phyloP scores from a whole-genome alignment of 1,139 yeast species.

The Blastobotrys petasosporus region DNA sequence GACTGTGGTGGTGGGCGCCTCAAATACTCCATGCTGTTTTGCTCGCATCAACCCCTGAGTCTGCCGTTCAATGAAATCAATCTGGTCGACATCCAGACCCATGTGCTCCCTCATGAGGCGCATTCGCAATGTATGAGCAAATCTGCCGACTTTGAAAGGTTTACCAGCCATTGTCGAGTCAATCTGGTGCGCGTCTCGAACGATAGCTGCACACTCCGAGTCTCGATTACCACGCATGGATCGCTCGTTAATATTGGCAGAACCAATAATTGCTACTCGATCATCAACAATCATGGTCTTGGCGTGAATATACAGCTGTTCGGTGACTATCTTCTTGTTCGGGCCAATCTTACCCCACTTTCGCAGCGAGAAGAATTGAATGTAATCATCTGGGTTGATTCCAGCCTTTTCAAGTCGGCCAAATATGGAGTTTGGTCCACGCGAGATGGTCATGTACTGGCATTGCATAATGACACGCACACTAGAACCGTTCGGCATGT shows the following conservation, averaged over 20 bases:
- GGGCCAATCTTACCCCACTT: constrained; percentile 95
- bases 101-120: constrained; percentile 94
- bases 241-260: constrained; percentile 94
- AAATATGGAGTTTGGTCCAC: constrained; percentile 87
- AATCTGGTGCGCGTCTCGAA: constrained; percentile 75
- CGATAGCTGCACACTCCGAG: constrained; percentile 85
- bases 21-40: constrained; percentile 1
- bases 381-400: constrained; percentile 79
- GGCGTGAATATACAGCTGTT: constrained; percentile 90
- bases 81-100: constrained; percentile 84
- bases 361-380: constrained; percentile 84
- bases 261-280: constrained; percentile 85
- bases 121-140: constrained; percentile 84
- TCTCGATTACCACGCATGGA: constrained; percentile 92
- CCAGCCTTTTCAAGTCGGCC: constrained; percentile 74
- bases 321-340: constrained; percentile 68
- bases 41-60: constrained; percentile 16
- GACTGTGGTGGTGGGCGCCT: constrained; percentile 7
- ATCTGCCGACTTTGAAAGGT: constrained; percentile 74
- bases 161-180: constrained; percentile 75
- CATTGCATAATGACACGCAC: constrained; percentile 96
- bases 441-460: constrained; percentile 86
- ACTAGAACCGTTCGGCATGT: constrained; percentile 87
- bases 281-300: constrained; percentile 93
- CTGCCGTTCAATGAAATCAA: constrained; percentile 72